Conservation (phyloP, 176 grass and related monocot species). For the Triticum aestivum region DNA sequence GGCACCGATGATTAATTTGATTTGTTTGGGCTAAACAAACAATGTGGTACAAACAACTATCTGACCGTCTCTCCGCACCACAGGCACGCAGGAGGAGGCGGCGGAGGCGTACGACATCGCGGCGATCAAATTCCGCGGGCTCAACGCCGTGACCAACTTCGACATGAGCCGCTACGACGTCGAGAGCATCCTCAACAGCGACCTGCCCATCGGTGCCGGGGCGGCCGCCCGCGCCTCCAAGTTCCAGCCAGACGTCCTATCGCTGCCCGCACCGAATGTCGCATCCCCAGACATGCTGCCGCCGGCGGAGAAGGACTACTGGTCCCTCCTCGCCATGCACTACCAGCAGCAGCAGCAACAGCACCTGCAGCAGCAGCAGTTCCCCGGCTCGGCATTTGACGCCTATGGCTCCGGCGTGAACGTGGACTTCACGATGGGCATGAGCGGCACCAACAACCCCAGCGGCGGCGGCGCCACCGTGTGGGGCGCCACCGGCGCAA, state of each 20-base stretch:
- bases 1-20: not conserved
- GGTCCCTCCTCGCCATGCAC: constrained; percentile 65
- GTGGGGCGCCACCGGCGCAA: constrained; percentile 38
- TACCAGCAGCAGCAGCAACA: constrained; percentile 61
- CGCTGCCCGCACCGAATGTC: not conserved
- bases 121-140: constrained; percentile 91
- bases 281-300: constrained; percentile 23
- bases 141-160: constrained; percentile 90
- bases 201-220: constrained; percentile 53
- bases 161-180: constrained; percentile 96
- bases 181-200: constrained; percentile 87
- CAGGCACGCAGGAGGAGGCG: constrained; percentile 89
- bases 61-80: constrained; percentile 6
- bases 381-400: constrained; percentile 47
- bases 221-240: constrained; percentile 31
- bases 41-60: not conserved
- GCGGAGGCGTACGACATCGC: constrained; percentile 94
- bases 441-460: constrained; percentile 23
- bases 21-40: not conserved
- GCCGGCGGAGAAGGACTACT: constrained; percentile 61
- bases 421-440: constrained; percentile 74
- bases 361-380: constrained; percentile 26
- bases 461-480: constrained; percentile 19
- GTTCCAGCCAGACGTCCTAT: constrained; percentile 21
- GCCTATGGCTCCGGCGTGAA: constrained; percentile 60